phyloP scores from a whole-genome alignment of 2,329 filamentous ascomycete species.

The Neonectria ditissima region DNA sequence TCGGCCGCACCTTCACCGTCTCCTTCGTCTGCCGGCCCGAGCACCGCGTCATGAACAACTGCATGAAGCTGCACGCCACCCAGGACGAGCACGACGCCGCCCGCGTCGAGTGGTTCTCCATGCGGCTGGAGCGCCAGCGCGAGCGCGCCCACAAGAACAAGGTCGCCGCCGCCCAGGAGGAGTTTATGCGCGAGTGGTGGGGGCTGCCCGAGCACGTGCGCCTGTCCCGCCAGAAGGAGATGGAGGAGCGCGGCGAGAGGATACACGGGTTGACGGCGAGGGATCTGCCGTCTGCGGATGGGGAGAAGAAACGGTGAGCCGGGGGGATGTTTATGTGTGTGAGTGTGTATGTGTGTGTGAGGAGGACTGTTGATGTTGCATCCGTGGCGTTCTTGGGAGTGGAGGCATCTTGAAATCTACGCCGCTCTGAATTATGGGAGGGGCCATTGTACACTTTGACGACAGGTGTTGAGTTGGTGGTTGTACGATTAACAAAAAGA shows the following conservation, averaged over 20 bases:
- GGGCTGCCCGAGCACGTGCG: constrained; percentile 69
- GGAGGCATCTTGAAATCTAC: constrained; percentile 39
- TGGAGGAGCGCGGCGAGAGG: constrained; percentile 62
- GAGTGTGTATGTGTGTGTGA: not conserved
- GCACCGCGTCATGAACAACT: constrained; percentile 89
- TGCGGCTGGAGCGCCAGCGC: constrained; percentile 75
- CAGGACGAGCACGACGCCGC: constrained; percentile 88
- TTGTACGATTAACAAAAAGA: constrained; percentile 28
- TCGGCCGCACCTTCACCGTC: constrained; percentile 86
- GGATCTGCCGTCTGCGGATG: constrained; percentile 37
- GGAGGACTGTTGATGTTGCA: constrained; percentile 30
- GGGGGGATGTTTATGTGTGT: not conserved
- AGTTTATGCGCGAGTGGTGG: constrained; percentile 76
- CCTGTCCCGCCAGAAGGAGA: constrained; percentile 61
- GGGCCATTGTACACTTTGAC: constrained; percentile 34
- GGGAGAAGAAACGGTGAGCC: constrained; percentile 25
- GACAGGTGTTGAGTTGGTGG: constrained; percentile 4
- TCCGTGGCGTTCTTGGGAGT: constrained; percentile 40
- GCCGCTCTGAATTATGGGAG: constrained; percentile 32
- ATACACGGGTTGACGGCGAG: constrained; percentile 64
- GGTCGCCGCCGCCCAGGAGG: constrained; percentile 71
- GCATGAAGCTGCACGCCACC: constrained; percentile 90
- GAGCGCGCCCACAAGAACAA: constrained; percentile 74
- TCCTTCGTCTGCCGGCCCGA: constrained; percentile 86
- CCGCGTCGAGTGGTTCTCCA: constrained; percentile 91